phyloP scores from a whole-genome alignment of 768 basidiomycete species.

The Boletus reticulatus region DNA sequence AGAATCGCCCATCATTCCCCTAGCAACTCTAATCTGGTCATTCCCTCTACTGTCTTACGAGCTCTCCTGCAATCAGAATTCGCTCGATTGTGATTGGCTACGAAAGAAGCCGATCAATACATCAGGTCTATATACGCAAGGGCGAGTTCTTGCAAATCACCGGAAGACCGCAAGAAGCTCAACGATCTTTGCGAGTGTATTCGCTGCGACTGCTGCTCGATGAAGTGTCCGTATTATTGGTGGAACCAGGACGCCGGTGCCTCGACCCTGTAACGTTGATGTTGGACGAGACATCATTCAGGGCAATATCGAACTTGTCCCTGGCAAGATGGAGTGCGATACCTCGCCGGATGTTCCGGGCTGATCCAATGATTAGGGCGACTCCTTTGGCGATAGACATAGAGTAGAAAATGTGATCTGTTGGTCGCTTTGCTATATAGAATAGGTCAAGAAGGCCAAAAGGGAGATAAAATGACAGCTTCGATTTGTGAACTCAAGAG shows the following conservation, averaged over 20 bases:
- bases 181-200: slow-evolving; percentile 98
- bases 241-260: slow-evolving; percentile 98
- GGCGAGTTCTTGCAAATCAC: slow-evolving; percentile 86
- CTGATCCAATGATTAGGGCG: slow-evolving; percentile 36
- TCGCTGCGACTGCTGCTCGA: slow-evolving; percentile 95
- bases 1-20: too few species aligned
- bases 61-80: too few species aligned
- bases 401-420: not conserved
- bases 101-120: slow-evolving; percentile 46
- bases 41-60: too few species aligned
- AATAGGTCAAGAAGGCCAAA: too few species aligned
- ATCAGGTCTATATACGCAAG: slow-evolving; percentile 85
- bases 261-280: slow-evolving; percentile 95
- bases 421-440: too few species aligned
- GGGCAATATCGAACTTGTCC: slow-evolving; percentile 28
- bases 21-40: too few species aligned
- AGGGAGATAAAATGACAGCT: too few species aligned
- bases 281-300: slow-evolving; percentile 40
- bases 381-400: slow-evolving; percentile 27
- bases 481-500: too few species aligned
- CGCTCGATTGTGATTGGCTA: too few species aligned
- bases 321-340: slow-evolving; percentile 33
- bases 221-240: slow-evolving; percentile 97
- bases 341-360: slow-evolving; percentile 22
- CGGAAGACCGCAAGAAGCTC: slow-evolving; percentile 90